Evolutionary conservation across 257 asterid species (phyloP).

Genomic region (Forsythia suspensa): DNA sequence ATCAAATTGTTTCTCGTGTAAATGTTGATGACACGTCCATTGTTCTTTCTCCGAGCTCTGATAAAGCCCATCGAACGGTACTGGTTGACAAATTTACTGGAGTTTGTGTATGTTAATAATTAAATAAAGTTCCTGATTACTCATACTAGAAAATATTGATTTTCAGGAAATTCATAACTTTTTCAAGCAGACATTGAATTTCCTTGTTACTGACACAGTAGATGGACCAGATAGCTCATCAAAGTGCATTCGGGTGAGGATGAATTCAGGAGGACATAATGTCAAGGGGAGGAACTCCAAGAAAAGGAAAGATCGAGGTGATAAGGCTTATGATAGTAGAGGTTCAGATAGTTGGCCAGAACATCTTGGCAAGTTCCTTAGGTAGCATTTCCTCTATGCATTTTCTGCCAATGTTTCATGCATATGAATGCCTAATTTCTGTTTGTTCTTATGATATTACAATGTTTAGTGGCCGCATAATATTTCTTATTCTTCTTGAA

Average conservation of each 20-base stretch:
- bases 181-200: conserved; percentile 82
- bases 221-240: conserved; percentile 83
- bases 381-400: conserved; percentile 37
- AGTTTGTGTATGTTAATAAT: conserved; percentile 13
- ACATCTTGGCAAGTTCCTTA: conserved; percentile 79
- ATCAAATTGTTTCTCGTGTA: conserved; percentile 51
- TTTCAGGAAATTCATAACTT: conserved; percentile 90
- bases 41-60: conserved; percentile 77
- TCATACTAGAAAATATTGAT: conserved; percentile 23
- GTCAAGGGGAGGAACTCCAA: conserved; percentile 59
- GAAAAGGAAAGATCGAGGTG: conserved; percentile 82
- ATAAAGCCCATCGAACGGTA: conserved; percentile 86
- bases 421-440: not conserved
- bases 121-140: conserved; percentile 4
- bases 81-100: conserved; percentile 20
- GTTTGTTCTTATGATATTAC: not conserved
- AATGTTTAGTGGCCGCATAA: not conserved
- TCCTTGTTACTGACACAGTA: conserved; percentile 86
- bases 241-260: conserved; percentile 85
- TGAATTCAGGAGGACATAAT: conserved; percentile 50
- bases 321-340: conserved; percentile 74
- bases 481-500: not conserved
- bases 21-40: conserved; percentile 44
- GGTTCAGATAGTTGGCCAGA: conserved; percentile 91
- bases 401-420: conserved; percentile 18